Conservation (phyloP, 345 rosid genomes). For the Rubroshorea leprosula region DNA sequence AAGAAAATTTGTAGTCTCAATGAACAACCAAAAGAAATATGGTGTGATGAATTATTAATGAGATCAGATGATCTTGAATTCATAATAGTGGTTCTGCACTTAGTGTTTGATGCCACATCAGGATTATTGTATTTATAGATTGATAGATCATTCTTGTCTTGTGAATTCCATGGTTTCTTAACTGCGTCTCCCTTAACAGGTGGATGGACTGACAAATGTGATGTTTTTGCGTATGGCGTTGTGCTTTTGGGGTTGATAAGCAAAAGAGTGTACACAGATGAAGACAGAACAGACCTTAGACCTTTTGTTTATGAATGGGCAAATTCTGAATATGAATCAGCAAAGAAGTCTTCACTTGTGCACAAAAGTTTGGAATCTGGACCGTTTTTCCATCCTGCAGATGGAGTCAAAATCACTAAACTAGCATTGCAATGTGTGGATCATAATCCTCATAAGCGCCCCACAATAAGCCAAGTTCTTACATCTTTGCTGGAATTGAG, state of each 20-base stretch:
- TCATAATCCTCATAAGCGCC: neutral
- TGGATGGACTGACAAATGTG: neutral
- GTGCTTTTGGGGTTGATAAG: neutral
- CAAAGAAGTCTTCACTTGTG: too few relatives aligned
- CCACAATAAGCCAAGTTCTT: neutral
- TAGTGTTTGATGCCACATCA: too few relatives aligned
- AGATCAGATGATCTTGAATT: too few relatives aligned
- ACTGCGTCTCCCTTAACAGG: neutral
- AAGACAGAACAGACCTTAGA: neutral
- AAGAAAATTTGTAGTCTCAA: too few relatives aligned
- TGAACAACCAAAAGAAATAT: too few relatives aligned
- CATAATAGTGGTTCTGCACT: too few relatives aligned
- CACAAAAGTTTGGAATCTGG: too few relatives aligned
- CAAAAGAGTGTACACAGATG: neutral
- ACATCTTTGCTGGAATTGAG: neutral
- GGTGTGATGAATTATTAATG: too few relatives aligned
- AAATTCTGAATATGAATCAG: neutral
- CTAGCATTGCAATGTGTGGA: neutral
- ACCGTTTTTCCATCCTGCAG: too few relatives aligned
- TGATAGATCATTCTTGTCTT: neutral
- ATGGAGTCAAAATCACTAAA: too few relatives aligned
- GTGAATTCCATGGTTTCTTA: neutral
- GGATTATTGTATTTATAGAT: neutral
- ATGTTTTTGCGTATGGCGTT: constrained; percentile 1
- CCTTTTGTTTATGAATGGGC: neutral